Conservation (phyloP, 2,329 filamentous ascomycete genomes). For the Ascochyta pisi region DNA sequence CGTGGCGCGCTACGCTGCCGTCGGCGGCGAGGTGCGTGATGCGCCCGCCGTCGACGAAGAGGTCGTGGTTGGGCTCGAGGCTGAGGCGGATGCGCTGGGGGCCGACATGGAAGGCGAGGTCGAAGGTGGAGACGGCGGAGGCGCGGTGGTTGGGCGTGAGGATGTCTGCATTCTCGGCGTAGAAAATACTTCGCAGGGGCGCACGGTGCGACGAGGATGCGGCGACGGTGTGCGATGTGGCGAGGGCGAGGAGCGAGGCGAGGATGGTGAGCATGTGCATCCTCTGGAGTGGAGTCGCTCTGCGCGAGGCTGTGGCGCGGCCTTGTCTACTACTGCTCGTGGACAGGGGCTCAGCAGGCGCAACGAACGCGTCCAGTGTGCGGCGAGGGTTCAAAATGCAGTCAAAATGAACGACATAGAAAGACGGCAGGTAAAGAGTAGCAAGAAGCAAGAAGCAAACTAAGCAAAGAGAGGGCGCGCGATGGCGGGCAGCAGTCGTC, state of each 20-base stretch:
- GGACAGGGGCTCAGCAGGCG: neutral
- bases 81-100: constrained; percentile 74
- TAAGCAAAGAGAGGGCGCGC: constrained; percentile 18
- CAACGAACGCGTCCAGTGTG: constrained; percentile 1
- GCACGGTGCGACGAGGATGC: constrained; percentile 61
- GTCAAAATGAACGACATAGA: constrained; percentile 43
- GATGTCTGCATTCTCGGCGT: constrained; percentile 77
- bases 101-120: constrained; percentile 78
- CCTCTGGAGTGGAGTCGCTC: constrained; percentile 2
- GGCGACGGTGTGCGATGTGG: constrained; percentile 33
- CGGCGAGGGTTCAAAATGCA: neutral
- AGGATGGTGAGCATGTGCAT: constrained; percentile 25
- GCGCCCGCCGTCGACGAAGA: constrained; percentile 77
- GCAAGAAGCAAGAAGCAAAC: neutral
- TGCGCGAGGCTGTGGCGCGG: constrained; percentile 19
- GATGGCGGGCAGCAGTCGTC: constrained; percentile 23
- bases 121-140: constrained; percentile 81
- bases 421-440: constrained; percentile 1
- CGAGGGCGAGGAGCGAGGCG: constrained; percentile 25
- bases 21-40: constrained; percentile 76
- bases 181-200: constrained; percentile 75
- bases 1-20: constrained; percentile 70
- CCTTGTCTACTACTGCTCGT: no score
- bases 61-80: constrained; percentile 89
- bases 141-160: constrained; percentile 80